Base-by-base conservation (phyloP, 495 filamentous ascomycete species). In the Penicillium verhagenii region DNA sequence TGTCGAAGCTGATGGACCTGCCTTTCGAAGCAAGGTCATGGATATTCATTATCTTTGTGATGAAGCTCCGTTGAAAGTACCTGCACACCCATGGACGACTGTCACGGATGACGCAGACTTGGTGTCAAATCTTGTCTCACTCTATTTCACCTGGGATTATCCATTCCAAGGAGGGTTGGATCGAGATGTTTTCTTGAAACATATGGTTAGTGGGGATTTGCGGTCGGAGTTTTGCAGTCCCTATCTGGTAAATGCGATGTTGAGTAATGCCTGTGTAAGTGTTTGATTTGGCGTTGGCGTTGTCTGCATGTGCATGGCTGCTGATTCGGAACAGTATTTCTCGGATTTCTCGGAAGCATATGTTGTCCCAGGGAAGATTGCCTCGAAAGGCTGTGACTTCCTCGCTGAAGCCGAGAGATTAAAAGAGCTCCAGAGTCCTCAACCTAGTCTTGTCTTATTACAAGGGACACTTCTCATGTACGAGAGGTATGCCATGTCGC, bases 111-210 rank as follows among this genome's bases (percentile, higher is more conserved):
- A 81, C 52, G 63, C 68, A 26, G 79, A 77, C 26, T 61, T 84
- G 38, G 79, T 84, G 6, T 81, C 79, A 14, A 73, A 79, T 68
- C 66, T 82, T 9, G 60, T 84, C 1, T 78, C 75, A 21, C 48
- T 79, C 3, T 84, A 79, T 58, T 82, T 84, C 64, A 73, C 76
- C 6, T 82, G 79, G 79, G 75, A 81, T 57, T 79, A 79, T 56
- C 72, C 77, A n/a, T 78, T 80, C 23, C 66, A 73, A 64, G 60
- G 68, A 7, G 74, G 75, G 59, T 54, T 83, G 44, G 78, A 81
- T 37, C 61, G 67, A 21, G 70, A 72, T 31, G 70, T 81, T 13
- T 81, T 83, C 59, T 49, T 82, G 13, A 62, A 57, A 16, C 73
- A 82, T 62, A 80, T 82, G 73, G 57, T 48, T 0, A 33, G 21